A percentile compares a stretch with the other conserved stretches of the same genome.
These are phyloP conservation scores for Chloranthus sessilifolius DNA, from an alignment of 164 flowering plant species.

Conservation along the genomic window DNA sequence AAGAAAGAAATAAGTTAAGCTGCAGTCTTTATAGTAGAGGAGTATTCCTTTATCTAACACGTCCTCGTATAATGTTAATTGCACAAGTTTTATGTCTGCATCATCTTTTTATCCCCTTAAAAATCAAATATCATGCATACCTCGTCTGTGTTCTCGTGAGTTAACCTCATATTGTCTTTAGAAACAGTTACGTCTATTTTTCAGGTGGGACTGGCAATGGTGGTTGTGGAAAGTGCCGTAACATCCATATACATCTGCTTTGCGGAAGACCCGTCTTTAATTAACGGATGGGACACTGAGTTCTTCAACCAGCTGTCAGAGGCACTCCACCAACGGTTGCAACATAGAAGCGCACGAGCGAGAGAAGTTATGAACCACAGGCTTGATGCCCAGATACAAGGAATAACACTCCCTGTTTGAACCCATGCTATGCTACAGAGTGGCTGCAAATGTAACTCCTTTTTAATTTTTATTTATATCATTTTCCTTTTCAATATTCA, in stretches of 20 bases:
- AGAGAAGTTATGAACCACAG: slow-evolving; percentile 56
- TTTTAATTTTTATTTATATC: no score
- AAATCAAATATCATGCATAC: no score
- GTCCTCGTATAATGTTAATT: no score
- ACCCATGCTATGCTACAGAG: no score
- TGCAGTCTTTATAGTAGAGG: no score
- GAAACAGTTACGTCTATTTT: slow-evolving; percentile 5
- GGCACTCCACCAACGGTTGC: slow-evolving; percentile 81
- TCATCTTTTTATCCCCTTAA: no score
- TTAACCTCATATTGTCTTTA: neutral
- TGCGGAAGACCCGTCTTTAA: slow-evolving; percentile 85
- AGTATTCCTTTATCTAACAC: no score
- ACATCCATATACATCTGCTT: slow-evolving; percentile 94
- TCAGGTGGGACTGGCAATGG: slow-evolving; percentile 93
- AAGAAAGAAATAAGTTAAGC: no score
- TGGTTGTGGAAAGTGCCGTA: slow-evolving; percentile 90
- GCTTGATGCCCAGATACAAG: slow-evolving; percentile 36
- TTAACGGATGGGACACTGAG: slow-evolving; percentile 85
- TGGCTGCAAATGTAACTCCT: no score
- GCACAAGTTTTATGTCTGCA: no score
- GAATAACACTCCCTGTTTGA: slow-evolving; percentile 24
- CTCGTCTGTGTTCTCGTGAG: no score
- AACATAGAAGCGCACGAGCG: slow-evolving; percentile 75
- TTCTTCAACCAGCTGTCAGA: slow-evolving; percentile 84
- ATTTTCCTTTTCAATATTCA: no score